These are phyloP conservation scores for Streptanthus diversifolius DNA, from an alignment of 345 rosid genomes.

Conservation along the genomic window DNA sequence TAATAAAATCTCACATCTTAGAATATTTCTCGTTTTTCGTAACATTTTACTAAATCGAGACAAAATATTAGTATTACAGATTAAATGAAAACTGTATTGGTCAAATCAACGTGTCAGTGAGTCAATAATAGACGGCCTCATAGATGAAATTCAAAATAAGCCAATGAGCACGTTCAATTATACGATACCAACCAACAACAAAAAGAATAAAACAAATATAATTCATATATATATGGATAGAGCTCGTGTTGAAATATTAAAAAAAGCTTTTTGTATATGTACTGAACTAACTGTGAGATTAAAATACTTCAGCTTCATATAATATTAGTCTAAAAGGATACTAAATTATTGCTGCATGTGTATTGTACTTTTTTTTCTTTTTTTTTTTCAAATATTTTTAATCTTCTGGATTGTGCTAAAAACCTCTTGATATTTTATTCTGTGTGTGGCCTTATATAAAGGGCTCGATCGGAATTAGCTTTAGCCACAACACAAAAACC, in stretches of 20 bases:
- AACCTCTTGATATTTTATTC: not conserved
- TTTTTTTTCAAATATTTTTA: no score
- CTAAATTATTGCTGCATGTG: not conserved
- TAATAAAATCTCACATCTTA: no score
- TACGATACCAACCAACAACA: not conserved
- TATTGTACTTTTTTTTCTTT: not conserved
- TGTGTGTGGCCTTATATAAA: not conserved
- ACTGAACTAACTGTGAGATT: no score
- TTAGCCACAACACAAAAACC: not conserved
- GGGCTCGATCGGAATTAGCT: not conserved
- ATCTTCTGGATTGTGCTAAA: not conserved
- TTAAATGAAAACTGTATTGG: not conserved
- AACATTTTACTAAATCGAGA: no score
- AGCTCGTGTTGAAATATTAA: not conserved
- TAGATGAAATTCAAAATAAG: not conserved
- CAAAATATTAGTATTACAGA: no score
- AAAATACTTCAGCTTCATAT: no score
- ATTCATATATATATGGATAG: not conserved
- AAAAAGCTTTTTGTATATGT: no score
- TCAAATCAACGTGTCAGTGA: not conserved
- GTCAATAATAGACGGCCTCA: not conserved
- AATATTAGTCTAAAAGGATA: no score
- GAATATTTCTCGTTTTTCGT: no score
- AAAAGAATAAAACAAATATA: not conserved
- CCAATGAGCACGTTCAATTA: not conserved